Base-by-base conservation (phyloP, 768 basidiomycete genomes). In the Russula griseocarnosa region DNA sequence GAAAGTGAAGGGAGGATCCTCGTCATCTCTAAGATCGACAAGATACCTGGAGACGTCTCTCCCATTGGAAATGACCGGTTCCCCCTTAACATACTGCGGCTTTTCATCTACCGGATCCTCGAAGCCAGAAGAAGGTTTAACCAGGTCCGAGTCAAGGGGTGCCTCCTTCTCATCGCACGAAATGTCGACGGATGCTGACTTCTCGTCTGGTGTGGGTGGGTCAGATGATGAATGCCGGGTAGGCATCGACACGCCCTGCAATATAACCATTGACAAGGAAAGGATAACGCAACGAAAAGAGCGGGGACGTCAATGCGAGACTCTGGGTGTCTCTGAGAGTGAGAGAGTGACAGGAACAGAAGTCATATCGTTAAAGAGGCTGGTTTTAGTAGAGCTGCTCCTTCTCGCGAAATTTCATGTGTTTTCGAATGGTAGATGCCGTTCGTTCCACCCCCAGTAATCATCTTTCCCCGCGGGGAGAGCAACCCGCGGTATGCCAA, bases 11-110 rank as follows among this genome's bases (percentile, higher is more conserved):
- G 84, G 78, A 20, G 76, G 73, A 57, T 84, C 84, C 14, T 78
- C 81, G 67, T 85, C 84, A 71, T 86, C 85, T 28, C 83, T 77
- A 24, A 80, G 50, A 68, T 85, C 83, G 62, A 85, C 76, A n/a
- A 81, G 78, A 66, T 78, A 83, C 34, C 75, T 76, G 0, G 83
- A 83, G 60, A 84, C 82, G 68, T 84, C 83, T 52, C 65, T 70
- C 38, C 83, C 83, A 14, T 34, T 66, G 16, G 64, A 68, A 32
- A 75, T 72, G 34, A 75, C 72, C 1, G 72, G 74, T 59, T 67
- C 67, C 18, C 67, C 67, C 3, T 68, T 61, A 20, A 63, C 61
- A 5, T 40, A 34, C n/a, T 46, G 14, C 3, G 52, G 22, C 30
- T 51, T 56, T 46, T 46, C 64, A 30, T 58, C 51, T 51, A 49